Conservation (phyloP, 202 grass and related monocot genomes). For the Zoysia matrella region DNA sequence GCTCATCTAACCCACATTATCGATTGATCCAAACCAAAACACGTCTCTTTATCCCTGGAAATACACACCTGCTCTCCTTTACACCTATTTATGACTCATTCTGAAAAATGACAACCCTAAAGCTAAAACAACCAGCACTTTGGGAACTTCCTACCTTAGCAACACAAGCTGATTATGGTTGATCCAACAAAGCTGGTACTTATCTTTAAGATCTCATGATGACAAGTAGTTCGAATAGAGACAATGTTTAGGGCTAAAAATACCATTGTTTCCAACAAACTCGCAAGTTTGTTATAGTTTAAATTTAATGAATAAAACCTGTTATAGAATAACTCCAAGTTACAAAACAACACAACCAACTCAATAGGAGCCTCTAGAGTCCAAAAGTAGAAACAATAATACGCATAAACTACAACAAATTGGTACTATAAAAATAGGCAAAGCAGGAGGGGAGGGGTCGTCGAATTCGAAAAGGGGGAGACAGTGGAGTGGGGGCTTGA, state of each 20-base stretch:
- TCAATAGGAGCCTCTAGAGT: background rate
- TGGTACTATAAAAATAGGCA: background rate
- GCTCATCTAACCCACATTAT: no score
- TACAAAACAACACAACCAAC: background rate
- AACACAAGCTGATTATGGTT: background rate
- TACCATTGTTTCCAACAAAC: background rate
- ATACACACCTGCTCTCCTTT: no score
- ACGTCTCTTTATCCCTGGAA: no score
- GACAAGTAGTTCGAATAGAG: no score
- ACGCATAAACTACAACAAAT: background rate
- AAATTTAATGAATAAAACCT: background rate
- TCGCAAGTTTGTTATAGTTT: background rate
- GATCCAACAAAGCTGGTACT: background rate
- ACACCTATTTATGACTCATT: background rate
- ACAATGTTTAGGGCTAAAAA: background rate
- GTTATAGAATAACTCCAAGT: background rate
- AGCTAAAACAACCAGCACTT: background rate
- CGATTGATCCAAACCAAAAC: no score
- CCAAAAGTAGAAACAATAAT: background rate
- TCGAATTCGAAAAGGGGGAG: background rate
- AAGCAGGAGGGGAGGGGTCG: background rate
- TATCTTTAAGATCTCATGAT: background rate
- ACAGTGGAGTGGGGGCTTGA: background rate
- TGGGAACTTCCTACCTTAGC: background rate
- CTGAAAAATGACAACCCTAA: background rate